Percentiles rank a stretch among this genome's conserved stretches.
Evolutionary conservation across 2,329 filamentous ascomycete genomes (phyloP).

Genomic region (Lasiodiplodia citricola): DNA sequence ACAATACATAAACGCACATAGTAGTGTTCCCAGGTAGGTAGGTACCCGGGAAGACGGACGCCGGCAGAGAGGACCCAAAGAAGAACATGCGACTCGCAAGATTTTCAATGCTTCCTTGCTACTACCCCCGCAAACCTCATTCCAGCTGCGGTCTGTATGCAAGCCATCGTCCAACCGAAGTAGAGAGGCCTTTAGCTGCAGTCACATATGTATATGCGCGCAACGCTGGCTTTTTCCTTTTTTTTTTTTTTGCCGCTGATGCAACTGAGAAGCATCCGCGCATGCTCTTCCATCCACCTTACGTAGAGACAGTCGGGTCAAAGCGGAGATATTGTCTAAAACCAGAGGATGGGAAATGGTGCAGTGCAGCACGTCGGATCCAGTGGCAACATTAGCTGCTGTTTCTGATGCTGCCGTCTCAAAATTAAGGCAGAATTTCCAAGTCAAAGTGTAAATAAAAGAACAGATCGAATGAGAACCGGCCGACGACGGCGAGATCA

Average conservation of each 20-base stretch:
- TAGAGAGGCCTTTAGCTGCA: not conserved
- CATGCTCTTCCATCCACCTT: no score
- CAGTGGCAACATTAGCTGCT: no score
- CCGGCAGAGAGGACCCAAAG: not conserved
- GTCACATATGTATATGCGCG: not conserved
- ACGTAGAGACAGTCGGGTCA: no score
- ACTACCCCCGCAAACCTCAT: not conserved
- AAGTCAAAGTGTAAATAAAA: not conserved
- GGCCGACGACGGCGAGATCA: not conserved
- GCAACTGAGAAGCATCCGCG: not conserved
- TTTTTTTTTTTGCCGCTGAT: not conserved
- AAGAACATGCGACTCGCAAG: not conserved
- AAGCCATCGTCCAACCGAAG: conserved; percentile 3
- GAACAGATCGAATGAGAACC: not conserved
- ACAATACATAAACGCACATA: not conserved
- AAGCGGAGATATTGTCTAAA: not conserved
- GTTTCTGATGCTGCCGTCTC: not conserved
- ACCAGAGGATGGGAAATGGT: not conserved
- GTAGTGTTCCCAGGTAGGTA: not conserved
- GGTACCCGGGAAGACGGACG: not conserved
- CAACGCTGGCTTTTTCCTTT: not conserved
- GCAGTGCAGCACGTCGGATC: no score
- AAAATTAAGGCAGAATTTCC: not conserved
- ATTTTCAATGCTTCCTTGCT: not conserved
- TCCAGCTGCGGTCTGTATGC: not conserved